Base-by-base conservation (phyloP, 2,329 filamentous ascomycete genomes). In the Arthrobotrys sinensis region DNA sequence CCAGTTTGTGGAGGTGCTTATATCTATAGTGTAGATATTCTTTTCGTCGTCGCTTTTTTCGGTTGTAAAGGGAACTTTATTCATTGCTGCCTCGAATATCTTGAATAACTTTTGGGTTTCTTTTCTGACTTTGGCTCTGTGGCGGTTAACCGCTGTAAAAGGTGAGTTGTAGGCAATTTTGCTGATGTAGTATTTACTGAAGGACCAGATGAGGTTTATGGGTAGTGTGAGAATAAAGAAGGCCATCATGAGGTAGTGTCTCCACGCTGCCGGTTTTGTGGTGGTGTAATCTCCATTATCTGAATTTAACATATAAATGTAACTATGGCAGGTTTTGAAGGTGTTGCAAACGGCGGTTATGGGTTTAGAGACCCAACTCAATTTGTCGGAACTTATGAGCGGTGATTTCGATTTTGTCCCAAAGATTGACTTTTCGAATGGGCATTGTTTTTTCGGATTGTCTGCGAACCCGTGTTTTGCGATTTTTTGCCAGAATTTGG, bases 401-500 rank as follows among this genome's bases (percentile, higher is more conserved):
- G 16, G 12, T 5, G 52, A 24, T 3, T 19, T 38, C 28, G 40
- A 65, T 4, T 38, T 36, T 14, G 8, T 55, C 5, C 32, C 6
- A 19, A 32, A 55, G 45, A 43, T n/a, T 28, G 34, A 34, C n/a
- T 21, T 48, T 38, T 52, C 63, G 14, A 50, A 50, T 32, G 45
- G 28, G 14, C 40, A 50, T 16, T 1, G 7, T 3, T n/a, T 12
- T 45, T 21, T 57, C 16, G 52, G n/a, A 1, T 32, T 16, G 12
- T 45, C 19, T 4, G 48, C 32, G 40, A 70, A 70, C 7, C 66
- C 50, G 10, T 60, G 40, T 21, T 52, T 45, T 21, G 57, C 69
- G n/a, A 73, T 52, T 5, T 55, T 65, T 11, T 32, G 14, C 60
- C 69, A 66, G 36, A 66, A 66, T 24, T 28, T 43, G 4, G 57